phyloP scores from a whole-genome alignment of 106 monocot genomes.

The Platanthera zijinensis region DNA sequence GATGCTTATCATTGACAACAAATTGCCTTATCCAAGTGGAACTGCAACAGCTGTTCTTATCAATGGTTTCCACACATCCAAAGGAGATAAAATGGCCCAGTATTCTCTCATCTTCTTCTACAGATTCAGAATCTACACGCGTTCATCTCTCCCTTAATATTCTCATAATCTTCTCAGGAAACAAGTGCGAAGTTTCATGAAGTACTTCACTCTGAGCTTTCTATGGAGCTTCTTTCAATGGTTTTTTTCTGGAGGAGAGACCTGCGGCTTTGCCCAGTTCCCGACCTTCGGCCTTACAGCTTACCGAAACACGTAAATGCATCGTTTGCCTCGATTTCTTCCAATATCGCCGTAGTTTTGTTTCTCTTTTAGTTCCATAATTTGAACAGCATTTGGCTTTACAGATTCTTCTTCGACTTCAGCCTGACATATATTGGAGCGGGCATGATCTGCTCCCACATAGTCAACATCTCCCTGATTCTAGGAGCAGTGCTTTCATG shows the following conservation, averaged over 20 bases:
- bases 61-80: conserved; percentile 79
- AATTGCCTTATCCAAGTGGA: conserved; percentile 68
- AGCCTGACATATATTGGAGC: conserved; percentile 67
- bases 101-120: conserved; percentile 11
- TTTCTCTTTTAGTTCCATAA: not conserved
- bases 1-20: conserved; percentile 83
- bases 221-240: conserved; percentile 70
- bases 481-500: conserved; percentile 61
- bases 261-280: conserved; percentile 52
- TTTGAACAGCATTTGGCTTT: not conserved
- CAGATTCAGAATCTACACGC: not conserved
- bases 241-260: conserved; percentile 53
- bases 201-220: conserved; percentile 46
- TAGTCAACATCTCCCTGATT: conserved; percentile 58
- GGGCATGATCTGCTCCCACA: conserved; percentile 70
- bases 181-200: conserved; percentile 37
- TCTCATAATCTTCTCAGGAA: conserved; percentile 28
- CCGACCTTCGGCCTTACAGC: conserved; percentile 61
- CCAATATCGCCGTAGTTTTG: not conserved
- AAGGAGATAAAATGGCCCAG: conserved; percentile 69
- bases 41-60: conserved; percentile 83
- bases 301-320: conserved; percentile 32
- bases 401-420: conserved; percentile 77
- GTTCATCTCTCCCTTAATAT: not conserved
- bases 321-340: not conserved